Conservation (phyloP, 1,284 basidiomycete species). For the Melampsora americana region DNA sequence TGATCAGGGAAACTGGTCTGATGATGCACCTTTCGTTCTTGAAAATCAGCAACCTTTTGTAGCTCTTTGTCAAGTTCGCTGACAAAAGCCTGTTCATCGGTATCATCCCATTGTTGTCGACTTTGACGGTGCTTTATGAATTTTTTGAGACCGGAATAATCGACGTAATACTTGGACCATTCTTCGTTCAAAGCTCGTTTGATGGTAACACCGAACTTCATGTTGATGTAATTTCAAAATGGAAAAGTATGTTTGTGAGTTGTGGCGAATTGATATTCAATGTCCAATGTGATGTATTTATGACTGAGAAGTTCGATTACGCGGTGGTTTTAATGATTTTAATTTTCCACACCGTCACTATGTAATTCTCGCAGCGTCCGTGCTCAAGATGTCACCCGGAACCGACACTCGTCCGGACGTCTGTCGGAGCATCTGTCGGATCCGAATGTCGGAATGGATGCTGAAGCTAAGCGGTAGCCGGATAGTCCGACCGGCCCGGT, state of each 20-base stretch:
- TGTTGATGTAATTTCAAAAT: conserved; percentile 1
- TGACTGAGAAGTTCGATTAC: conserved; percentile 86
- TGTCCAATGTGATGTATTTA: no score
- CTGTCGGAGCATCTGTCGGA: no score
- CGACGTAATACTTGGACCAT: conserved; percentile 84
- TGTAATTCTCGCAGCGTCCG: no score
- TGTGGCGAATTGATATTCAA: conserved; percentile 64
- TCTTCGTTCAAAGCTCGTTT: conserved; percentile 80
- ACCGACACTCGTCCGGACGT: no score
- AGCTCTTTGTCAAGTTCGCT: conserved; percentile 18
- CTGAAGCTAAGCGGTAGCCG: no score
- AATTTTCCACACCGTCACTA: conserved; percentile 63
- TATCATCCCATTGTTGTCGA: conserved; percentile 44
- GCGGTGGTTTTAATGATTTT: conserved; percentile 83
- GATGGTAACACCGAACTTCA: conserved; percentile 48
- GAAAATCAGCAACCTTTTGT: conserved; percentile 37
- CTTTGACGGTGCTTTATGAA: conserved; percentile 68
- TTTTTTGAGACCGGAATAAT: conserved; percentile 77
- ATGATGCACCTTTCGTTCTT: conserved; percentile 42
- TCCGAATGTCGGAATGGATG: no score
- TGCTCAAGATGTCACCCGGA: no score
- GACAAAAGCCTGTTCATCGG: conserved; percentile 46
- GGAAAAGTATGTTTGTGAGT: no score
- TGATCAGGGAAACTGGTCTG: conserved; percentile 46
- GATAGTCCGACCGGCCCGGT: no score